Evolutionary conservation across 257 asterid genomes (phyloP).

Genomic region (Solanum sitiens): DNA sequence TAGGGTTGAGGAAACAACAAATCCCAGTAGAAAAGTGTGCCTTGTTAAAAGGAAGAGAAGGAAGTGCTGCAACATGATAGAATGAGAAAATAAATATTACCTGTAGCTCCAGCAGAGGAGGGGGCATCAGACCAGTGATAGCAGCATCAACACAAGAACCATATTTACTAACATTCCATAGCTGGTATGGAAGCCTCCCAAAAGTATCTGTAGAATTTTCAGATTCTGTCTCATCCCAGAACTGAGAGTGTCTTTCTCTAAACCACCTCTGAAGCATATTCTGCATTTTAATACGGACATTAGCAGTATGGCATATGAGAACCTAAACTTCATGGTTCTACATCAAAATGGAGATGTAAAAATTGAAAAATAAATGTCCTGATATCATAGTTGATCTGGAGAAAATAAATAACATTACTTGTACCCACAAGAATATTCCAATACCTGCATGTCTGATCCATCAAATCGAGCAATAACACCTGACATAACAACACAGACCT

Average conservation of each 20-base stretch:
- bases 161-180: conserved; percentile 82
- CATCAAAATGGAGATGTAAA: background rate
- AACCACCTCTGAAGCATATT: conserved; percentile 57
- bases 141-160: conserved; percentile 92
- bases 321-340: background rate
- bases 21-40: background rate
- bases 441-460: conserved; percentile 89
- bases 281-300: conserved; percentile 25
- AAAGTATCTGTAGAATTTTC: conserved; percentile 32
- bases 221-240: conserved; percentile 35
- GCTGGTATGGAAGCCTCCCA: conserved; percentile 68
- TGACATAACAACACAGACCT: conserved; percentile 78
- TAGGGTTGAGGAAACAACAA: background rate
- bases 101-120: conserved; percentile 91
- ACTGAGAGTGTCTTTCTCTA: conserved; percentile 32
- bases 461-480: conserved; percentile 82
- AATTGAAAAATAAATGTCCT: background rate
- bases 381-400: background rate
- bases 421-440: background rate
- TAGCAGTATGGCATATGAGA: background rate
- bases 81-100: conserved; percentile 20
- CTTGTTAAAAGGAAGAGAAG: background rate
- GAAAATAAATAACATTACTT: background rate
- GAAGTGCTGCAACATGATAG: background rate
- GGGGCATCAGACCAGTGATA: conserved; percentile 92